Conservation (phyloP, 208 protist genomes). For the Leishmania aethiopica region DNA sequence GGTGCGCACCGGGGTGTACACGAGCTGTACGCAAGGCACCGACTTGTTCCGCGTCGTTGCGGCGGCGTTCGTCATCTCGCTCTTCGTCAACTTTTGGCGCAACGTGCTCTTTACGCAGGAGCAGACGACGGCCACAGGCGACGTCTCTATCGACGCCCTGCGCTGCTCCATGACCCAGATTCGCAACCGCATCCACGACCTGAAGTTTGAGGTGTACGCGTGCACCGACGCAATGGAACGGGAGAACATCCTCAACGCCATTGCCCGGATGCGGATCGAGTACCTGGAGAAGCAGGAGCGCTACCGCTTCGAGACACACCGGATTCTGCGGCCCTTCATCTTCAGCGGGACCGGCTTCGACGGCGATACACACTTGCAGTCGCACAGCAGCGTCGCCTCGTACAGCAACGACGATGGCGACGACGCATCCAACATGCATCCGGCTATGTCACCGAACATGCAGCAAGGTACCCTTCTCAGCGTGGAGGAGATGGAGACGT, state of each 20-base stretch:
- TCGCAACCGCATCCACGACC: conserved; percentile 60
- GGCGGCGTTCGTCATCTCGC: conserved; percentile 24
- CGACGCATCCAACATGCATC: conserved; percentile 19
- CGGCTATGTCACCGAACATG: conserved; percentile 26
- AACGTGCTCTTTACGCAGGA: conserved; percentile 52
- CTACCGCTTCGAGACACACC: conserved; percentile 65
- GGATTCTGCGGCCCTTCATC: conserved; percentile 47
- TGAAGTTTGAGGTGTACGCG: conserved; percentile 58
- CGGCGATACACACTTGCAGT: conserved; percentile 11
- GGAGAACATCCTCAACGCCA: conserved; percentile 73
- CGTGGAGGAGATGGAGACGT: conserved; percentile 77
- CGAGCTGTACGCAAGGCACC: conserved; percentile 53
- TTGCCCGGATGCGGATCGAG: conserved; percentile 71
- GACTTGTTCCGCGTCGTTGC: conserved; percentile 47
- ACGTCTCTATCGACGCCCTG: conserved; percentile 64
- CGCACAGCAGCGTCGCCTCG: conserved; percentile 12
- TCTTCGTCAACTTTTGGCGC: conserved; percentile 60
- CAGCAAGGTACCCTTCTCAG: conserved; percentile 47
- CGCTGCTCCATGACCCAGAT: conserved; percentile 63
- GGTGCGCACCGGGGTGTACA: conserved; percentile 46
- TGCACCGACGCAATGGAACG: conserved; percentile 43
- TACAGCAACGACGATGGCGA: conserved; percentile 20
- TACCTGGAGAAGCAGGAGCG: conserved; percentile 73
- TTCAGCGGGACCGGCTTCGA: conserved; percentile 25
- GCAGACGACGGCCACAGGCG: conserved; percentile 41